Evolutionary conservation across 2,329 filamentous ascomycete genomes (phyloP).

Genomic region (Cordyceps javanica): DNA sequence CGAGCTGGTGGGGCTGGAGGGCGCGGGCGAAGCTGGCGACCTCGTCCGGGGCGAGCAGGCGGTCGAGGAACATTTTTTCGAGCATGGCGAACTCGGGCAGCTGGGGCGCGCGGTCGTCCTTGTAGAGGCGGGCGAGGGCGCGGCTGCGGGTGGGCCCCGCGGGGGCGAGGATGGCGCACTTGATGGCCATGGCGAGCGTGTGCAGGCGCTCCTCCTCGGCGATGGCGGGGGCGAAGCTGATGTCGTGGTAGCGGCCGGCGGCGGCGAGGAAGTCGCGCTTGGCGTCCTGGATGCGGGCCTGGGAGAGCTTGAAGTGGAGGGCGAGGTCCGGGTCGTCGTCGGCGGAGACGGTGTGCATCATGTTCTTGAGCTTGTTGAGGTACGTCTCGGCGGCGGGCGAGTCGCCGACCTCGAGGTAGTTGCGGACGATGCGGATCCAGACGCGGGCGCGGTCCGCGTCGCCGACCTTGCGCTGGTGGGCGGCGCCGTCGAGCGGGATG

Average conservation of each 20-base stretch:
- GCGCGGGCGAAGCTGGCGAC: constrained; percentile 78
- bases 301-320: constrained; percentile 82
- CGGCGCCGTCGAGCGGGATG: constrained; percentile 82
- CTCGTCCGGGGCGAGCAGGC: constrained; percentile 73
- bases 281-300: constrained; percentile 88
- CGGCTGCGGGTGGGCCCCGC: constrained; percentile 80
- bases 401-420: constrained; percentile 92
- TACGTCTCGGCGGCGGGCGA: constrained; percentile 77
- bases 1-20: constrained; percentile 81
- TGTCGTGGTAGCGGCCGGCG: constrained; percentile 78
- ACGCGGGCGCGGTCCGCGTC: constrained; percentile 76
- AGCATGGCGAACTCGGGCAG: constrained; percentile 80
- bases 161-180: constrained; percentile 86
- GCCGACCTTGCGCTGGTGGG: constrained; percentile 77
- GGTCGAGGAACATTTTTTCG: constrained; percentile 96
- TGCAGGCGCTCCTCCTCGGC: constrained; percentile 80
- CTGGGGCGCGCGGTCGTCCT: constrained; percentile 75
- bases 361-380: constrained; percentile 90
- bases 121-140: constrained; percentile 78
- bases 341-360: constrained; percentile 66
- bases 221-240: constrained; percentile 72
- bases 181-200: constrained; percentile 80
- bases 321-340: constrained; percentile 60
- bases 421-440: constrained; percentile 91
- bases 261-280: constrained; percentile 86